Base-by-base conservation (phyloP, 164 flowering plant species). In the Magnolia changhungtana region DNA sequence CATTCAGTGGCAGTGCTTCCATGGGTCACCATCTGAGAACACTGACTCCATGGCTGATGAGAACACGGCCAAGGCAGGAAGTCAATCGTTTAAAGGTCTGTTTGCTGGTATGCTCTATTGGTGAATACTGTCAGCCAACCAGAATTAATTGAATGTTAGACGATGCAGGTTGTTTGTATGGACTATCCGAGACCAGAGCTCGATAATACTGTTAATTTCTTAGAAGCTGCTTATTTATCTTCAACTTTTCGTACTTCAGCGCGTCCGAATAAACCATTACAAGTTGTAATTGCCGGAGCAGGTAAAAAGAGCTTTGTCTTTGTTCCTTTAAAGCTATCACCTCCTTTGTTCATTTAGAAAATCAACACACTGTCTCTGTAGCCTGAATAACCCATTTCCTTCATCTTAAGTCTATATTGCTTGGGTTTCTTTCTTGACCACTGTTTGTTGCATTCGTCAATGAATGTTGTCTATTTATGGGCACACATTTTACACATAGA, bases 181-280 rank as follows among this genome's bases (percentile, higher is more conserved):
- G 99, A 96, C 79, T 92, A 89, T 82, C 98, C 98, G 49, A 86
- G 99, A 76, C 99, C 99, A 7, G 95, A 93, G 77, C 87, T 96
- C 78, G 99, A 96, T 1, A 89, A 82, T 51, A 90, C 99, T 49
- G 85, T 75, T 55, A 91, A 87, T 83, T 96, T 81, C 83, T 74
- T 96, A 76, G 98, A 96, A 76, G 99, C 99, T 78, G 97, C 99
- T 50, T 80, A 81, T 61, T 87, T 96, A n/a, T 96, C 99, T 23
- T 83, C 98, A 45, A 70, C 90, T 9, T 95, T 95, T 74, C 87
- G 85, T 23, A 31, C 83, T 78, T 79, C 91, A 82, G 67, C 93
- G 1, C 92, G 91, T 51, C 99, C 99, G 7, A 51, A 45, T 8
- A 89, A 87, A 78, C 98, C 98, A 8, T 82, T 96, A 68, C 83